phyloP scores from a whole-genome alignment of 352 stramenopile species.

The Globisporangium emineosum region DNA sequence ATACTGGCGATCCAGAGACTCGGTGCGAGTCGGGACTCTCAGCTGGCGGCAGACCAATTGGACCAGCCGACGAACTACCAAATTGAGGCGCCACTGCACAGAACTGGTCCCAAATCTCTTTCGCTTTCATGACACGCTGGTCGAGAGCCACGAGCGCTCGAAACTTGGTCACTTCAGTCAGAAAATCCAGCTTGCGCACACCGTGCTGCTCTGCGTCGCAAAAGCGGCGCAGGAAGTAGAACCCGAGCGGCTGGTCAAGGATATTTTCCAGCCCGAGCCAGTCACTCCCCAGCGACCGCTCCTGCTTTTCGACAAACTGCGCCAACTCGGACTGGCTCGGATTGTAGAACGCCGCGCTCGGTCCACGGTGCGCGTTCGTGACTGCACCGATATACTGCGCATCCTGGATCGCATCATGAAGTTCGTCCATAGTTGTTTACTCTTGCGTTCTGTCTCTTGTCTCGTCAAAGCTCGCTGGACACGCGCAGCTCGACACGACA shows the following conservation, averaged over 20 bases:
- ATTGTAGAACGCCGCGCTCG: constrained; percentile 72
- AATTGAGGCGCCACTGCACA: constrained; percentile 21
- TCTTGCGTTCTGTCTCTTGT: no score
- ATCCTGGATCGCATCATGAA: constrained; percentile 89
- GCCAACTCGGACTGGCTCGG: constrained; percentile 53
- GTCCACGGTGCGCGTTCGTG: constrained; percentile 64
- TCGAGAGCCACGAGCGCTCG: constrained; percentile 44
- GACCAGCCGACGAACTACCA: constrained; percentile 4
- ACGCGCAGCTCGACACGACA: background rate
- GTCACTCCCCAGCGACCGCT: constrained; percentile 42
- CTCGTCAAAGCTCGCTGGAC: background rate
- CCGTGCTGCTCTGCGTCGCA: constrained; percentile 69
- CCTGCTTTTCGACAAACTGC: constrained; percentile 63
- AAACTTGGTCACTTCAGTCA: constrained; percentile 76
- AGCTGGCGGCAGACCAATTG: background rate
- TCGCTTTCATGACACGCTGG: constrained; percentile 42
- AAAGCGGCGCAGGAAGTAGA: constrained; percentile 79
- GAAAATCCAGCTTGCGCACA: constrained; percentile 57
- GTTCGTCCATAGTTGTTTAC: constrained; percentile 71
- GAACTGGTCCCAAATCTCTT: constrained; percentile 60
- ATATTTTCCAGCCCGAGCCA: constrained; percentile 72
- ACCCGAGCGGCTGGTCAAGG: constrained; percentile 72
- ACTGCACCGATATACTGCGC: constrained; percentile 87
- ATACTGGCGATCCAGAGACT: constrained; percentile 2
- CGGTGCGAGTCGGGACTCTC: background rate